Conservation (phyloP, 345 rosid genomes). For the Zanthoxylum bungeanum region DNA sequence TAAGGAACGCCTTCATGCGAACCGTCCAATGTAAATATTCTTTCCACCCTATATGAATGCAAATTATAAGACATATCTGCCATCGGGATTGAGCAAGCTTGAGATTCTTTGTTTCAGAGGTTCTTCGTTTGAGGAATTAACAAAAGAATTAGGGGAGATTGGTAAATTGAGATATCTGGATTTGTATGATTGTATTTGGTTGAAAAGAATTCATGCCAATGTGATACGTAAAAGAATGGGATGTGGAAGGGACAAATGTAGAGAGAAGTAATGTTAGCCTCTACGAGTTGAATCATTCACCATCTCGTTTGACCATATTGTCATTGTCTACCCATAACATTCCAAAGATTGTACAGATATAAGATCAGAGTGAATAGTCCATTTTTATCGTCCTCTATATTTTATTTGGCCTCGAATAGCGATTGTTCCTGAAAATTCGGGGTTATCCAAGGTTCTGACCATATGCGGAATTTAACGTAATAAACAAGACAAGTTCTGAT, state of each 20-base stretch:
- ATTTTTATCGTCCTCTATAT: no score
- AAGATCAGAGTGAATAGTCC: not conserved
- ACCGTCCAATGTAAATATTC: no score
- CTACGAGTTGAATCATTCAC: not conserved
- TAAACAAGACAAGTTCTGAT: no score
- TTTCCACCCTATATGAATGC: accelerated
- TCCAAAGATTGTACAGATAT: not conserved
- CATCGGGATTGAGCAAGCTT: not conserved
- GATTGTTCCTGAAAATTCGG: no score
- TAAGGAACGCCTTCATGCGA: no score
- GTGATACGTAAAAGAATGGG: not conserved
- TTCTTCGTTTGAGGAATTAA: not conserved
- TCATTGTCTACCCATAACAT: accelerated
- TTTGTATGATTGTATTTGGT: not conserved
- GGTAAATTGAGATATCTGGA: not conserved
- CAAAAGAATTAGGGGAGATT: not conserved
- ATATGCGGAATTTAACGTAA: no score
- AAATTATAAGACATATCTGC: not conserved
- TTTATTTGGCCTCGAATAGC: no score
- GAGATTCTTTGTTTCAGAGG: not conserved
- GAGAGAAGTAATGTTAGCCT: not conserved
- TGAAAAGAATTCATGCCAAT: not conserved
- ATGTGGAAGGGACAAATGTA: not conserved
- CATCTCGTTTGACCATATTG: not conserved
- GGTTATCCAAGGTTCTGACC: no score